phyloP scores from a whole-genome alignment of 1,139 yeast genomes.

The Candida sp. region DNA sequence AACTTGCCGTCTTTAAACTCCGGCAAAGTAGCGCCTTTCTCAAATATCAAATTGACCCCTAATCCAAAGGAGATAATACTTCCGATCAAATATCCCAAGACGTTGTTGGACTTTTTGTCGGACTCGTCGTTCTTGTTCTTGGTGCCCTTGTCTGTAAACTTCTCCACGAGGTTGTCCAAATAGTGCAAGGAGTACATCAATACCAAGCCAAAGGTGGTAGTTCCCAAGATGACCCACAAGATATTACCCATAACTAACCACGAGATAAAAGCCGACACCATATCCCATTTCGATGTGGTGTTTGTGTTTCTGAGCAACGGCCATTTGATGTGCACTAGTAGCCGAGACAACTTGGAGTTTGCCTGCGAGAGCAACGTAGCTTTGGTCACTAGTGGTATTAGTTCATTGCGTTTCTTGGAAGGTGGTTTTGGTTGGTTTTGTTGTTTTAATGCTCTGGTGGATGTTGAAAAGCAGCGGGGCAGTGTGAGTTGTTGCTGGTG shows the following conservation, averaged over 20 bases:
- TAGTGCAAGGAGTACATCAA: conserved; percentile 52
- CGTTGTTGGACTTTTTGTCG: conserved; percentile 17
- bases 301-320: conserved; percentile 54
- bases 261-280: conserved; percentile 58
- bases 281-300: conserved; percentile 56
- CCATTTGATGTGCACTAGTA: conserved; percentile 61
- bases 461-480: background rate
- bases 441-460: background rate
- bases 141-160: conserved; percentile 11
- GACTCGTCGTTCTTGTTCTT: conserved; percentile 14
- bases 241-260: conserved; percentile 60
- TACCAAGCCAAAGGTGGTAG: conserved; percentile 65
- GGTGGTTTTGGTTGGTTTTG: background rate
- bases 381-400: conserved; percentile 25
- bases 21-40: conserved; percentile 41
- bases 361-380: conserved; percentile 49
- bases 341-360: conserved; percentile 42
- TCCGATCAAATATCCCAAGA: conserved; percentile 39
- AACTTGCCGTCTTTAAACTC: conserved; percentile 66
- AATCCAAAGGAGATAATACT: conserved; percentile 44
- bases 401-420: background rate
- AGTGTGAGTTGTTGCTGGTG: background rate
- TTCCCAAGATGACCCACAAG: conserved; percentile 64
- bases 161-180: conserved; percentile 33
- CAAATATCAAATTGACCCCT: conserved; percentile 40